Conservation (phyloP, 163 green algal species). For the Coccomyxa subellipsoidea region DNA sequence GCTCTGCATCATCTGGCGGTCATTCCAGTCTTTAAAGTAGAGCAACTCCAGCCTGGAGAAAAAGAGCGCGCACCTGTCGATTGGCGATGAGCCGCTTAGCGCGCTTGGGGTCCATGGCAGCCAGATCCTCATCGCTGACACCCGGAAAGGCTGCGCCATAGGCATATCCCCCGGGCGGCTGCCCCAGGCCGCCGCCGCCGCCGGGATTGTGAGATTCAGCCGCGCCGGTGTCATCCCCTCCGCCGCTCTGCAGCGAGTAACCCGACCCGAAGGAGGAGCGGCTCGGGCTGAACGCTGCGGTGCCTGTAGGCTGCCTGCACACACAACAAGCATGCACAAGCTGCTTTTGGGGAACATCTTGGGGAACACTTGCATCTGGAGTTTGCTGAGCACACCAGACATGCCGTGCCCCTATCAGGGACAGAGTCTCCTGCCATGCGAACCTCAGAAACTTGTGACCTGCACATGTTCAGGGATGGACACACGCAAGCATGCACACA, state of each 20-base stretch:
- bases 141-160: neutral
- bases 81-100: conserved; percentile 19
- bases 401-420: neutral
- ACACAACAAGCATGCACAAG: neutral
- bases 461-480: no score
- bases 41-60: no score
- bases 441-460: neutral
- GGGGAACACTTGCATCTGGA: no score
- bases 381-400: neutral
- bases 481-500: no score
- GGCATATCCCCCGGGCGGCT: no score
- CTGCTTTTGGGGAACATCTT: no score
- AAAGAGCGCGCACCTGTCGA: neutral
- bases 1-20: no score
- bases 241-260: neutral
- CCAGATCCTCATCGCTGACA: conserved; percentile 8
- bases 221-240: neutral
- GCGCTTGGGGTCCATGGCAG: conserved; percentile 13
- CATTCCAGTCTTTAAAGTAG: no score
- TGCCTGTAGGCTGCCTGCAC: neutral
- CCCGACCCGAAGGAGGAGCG: neutral
- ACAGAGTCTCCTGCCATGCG: neutral
- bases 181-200: neutral
- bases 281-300: neutral
- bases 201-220: neutral